Conservation (phyloP, 2,329 filamentous ascomycete genomes). For the Fonsecaea nubica region DNA sequence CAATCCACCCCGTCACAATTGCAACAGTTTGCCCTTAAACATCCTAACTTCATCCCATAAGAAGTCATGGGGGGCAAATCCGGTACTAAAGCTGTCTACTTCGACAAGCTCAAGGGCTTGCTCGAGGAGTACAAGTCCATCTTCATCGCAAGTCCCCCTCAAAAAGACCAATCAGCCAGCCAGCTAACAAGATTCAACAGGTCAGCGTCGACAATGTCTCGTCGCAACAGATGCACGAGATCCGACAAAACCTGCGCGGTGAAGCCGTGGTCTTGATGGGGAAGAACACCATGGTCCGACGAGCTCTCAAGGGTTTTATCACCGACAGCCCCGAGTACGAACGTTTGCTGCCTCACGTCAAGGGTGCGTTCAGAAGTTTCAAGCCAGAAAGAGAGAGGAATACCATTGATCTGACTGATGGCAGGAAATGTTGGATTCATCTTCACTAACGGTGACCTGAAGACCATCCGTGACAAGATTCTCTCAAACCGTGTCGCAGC, state of each 20-base stretch:
- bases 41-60: conserved; percentile 93
- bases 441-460: conserved; percentile 98
- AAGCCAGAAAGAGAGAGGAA: conserved; percentile 22
- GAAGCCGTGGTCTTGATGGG: conserved; percentile 98
- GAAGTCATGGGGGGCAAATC: conserved; percentile 99
- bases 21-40: conserved; percentile 76
- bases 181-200: conserved; percentile 27
- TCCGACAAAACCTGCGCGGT: conserved; percentile 86
- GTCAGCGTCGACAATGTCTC: conserved; percentile 90
- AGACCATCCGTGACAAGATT: conserved; percentile 90
- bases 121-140: conserved; percentile 96
- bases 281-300: conserved; percentile 99
- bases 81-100: conserved; percentile 93
- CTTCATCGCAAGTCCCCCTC: conserved; percentile 73
- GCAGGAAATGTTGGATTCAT: conserved; percentile 94
- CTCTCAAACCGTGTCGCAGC: conserved; percentile 96
- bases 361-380: conserved; percentile 58
- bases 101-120: conserved; percentile 98
- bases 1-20: conserved; percentile 40
- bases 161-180: not conserved
- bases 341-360: conserved; percentile 93
- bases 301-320: conserved; percentile 95
- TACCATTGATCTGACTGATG: conserved; percentile 27
- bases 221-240: conserved; percentile 99
- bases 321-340: conserved; percentile 93